Conservation (phyloP, 2,329 filamentous ascomycete species). For the Claviceps sp. region DNA sequence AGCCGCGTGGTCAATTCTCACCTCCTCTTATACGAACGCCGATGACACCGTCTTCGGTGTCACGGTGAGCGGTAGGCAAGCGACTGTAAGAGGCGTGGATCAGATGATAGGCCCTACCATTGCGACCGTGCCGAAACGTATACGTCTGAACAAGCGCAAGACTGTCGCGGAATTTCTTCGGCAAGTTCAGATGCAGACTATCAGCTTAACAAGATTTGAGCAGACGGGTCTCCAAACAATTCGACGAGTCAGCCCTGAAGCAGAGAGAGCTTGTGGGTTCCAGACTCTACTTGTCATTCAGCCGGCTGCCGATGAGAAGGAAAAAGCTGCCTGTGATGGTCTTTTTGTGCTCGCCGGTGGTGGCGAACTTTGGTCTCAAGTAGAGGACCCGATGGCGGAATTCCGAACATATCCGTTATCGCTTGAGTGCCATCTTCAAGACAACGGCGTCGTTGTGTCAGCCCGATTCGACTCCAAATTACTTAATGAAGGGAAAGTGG, state of each 20-base stretch:
- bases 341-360: neutral
- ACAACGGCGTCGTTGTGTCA: constrained; percentile 5
- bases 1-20: constrained; percentile 20
- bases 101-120: constrained; percentile 15
- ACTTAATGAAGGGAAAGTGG: constrained; percentile 4
- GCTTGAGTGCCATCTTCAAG: constrained; percentile 1
- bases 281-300: constrained; percentile 8
- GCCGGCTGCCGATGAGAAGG: constrained; percentile 1
- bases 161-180: constrained; percentile 8
- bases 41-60: constrained; percentile 18
- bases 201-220: constrained; percentile 14
- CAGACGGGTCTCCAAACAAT: constrained; percentile 15
- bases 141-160: constrained; percentile 5
- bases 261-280: constrained; percentile 9
- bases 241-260: constrained; percentile 11
- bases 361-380: neutral
- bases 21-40: constrained; percentile 21
- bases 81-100: constrained; percentile 13
- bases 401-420: constrained; percentile 2
- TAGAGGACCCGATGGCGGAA: constrained; percentile 1
- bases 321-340: neutral
- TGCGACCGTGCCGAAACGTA: constrained; percentile 13
- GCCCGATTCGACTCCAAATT: constrained; percentile 8
- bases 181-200: constrained; percentile 11
- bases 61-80: constrained; percentile 15